Conservation (phyloP, 1,139 yeast species). For the Saccharomyces hybrid region DNA sequence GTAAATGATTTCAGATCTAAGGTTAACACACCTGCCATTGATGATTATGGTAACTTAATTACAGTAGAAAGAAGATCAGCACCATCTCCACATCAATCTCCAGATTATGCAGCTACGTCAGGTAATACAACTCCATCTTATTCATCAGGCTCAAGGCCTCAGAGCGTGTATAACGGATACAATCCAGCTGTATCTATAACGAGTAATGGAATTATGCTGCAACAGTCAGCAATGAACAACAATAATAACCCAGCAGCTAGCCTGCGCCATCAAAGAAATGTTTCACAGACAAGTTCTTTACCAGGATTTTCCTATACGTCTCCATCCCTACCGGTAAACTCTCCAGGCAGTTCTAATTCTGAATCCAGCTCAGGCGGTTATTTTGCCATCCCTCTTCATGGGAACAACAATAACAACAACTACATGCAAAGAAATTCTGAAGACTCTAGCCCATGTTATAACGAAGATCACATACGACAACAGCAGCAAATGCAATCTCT, state of each 20-base stretch:
- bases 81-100: constrained; percentile 8
- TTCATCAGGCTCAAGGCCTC: constrained; percentile 8
- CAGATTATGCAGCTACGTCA: constrained; percentile 1
- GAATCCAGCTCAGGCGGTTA: constrained; percentile 30
- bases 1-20: constrained; percentile 16
- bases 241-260: constrained; percentile 5
- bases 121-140: constrained; percentile 3
- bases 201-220: constrained; percentile 16
- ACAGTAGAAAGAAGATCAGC: constrained; percentile 20
- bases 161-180: background rate
- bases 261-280: constrained; percentile 4
- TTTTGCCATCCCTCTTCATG: constrained; percentile 27
- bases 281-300: background rate
- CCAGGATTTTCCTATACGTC: constrained; percentile 2
- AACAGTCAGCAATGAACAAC: constrained; percentile 7
- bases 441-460: constrained; percentile 13
- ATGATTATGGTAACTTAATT: constrained; percentile 32
- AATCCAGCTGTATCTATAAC: constrained; percentile 7
- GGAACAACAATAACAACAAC: constrained; percentile 6
- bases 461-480: constrained; percentile 6
- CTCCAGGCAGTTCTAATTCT: constrained; percentile 25
- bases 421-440: constrained; percentile 13
- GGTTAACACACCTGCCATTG: constrained; percentile 32
- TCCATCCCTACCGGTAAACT: constrained; percentile 12
- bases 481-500: constrained; percentile 4